Evolutionary conservation across 106 monocot species (phyloP).

Genomic region (Chionographis japonica): DNA sequence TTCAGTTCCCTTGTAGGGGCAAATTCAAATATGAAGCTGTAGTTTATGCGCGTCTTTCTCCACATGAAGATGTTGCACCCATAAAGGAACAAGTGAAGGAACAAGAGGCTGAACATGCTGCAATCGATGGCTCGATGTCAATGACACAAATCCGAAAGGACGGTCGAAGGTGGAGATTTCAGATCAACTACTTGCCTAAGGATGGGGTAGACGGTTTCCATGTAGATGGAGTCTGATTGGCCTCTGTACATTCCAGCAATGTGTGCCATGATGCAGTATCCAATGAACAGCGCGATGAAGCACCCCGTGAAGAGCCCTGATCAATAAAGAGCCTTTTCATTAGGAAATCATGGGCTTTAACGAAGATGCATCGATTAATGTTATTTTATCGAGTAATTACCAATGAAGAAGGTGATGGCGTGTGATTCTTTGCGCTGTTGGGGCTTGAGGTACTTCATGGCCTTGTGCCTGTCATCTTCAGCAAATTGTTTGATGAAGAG

Average conservation of each 20-base stretch:
- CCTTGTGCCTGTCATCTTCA: constrained; percentile 61
- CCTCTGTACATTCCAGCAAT: constrained; percentile 73
- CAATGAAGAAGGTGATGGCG: constrained; percentile 85
- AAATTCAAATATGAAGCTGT: constrained; percentile 94
- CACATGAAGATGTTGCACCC: constrained; percentile 95
- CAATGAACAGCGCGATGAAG: constrained; percentile 76
- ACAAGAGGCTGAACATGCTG: constrained; percentile 88
- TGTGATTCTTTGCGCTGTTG: constrained; percentile 69
- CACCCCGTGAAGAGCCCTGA: constrained; percentile 86
- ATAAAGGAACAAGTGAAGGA: constrained; percentile 87
- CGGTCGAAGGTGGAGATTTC: not conserved
- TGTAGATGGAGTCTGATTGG: constrained; percentile 63
- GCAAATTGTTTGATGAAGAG: constrained; percentile 76
- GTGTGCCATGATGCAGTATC: constrained; percentile 94
- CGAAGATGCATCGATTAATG: not conserved
- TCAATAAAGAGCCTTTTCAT: not conserved
- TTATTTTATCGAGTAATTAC: constrained; percentile 23
- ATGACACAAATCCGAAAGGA: not conserved
- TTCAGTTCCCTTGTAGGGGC: constrained; percentile 67
- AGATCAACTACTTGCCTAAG: constrained; percentile 42
- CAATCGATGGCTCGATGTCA: constrained; percentile 11
- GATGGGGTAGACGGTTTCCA: constrained; percentile 95
- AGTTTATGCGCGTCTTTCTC: constrained; percentile 84
- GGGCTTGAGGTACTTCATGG: constrained; percentile 95
- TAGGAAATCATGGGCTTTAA: not conserved